These are phyloP conservation scores for Sclerotinia nivalis DNA, from an alignment of 2,329 filamentous ascomycete genomes.

Conservation along the genomic window DNA sequence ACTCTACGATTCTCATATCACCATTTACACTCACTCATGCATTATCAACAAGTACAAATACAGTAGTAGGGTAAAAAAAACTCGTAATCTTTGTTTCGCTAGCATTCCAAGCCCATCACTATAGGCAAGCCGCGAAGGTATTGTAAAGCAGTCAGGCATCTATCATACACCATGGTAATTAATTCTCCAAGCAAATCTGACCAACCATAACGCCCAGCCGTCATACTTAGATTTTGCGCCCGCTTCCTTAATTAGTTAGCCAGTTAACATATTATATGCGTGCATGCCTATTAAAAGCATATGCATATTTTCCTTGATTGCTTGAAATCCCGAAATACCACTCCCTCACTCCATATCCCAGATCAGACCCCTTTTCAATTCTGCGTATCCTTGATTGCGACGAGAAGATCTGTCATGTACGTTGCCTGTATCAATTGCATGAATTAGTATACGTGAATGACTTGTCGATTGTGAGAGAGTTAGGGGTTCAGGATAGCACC, in stretches of 20 bases:
- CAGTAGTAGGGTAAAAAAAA: not conserved
- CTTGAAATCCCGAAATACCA: constrained; percentile 9
- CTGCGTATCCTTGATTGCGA: constrained; percentile 29
- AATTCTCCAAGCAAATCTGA: not conserved
- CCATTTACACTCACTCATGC: not conserved
- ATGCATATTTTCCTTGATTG: constrained; percentile 1
- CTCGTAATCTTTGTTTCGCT: not conserved
- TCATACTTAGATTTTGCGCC: constrained; percentile 12
- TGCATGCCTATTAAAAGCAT: not conserved
- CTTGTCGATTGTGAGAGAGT: constrained; percentile 24
- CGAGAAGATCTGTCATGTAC: constrained; percentile 30
- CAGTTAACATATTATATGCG: constrained; percentile 13
- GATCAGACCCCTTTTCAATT: not conserved
- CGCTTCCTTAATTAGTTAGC: constrained; percentile 8
- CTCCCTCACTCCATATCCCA: constrained; percentile 6
- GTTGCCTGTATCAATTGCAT: constrained; percentile 16
- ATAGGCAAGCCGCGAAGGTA: not conserved
- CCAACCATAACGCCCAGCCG: constrained; percentile 16
- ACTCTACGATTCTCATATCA: not conserved
- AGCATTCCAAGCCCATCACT: not conserved
- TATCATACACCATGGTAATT: constrained; percentile 12
- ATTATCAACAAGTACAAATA: not conserved
- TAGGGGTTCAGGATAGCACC: constrained; percentile 19
- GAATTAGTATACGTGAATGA: not conserved
- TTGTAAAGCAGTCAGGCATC: not conserved